Conservation (phyloP, 1,284 basidiomycete genomes). For the Ganoderma sinense region DNA sequence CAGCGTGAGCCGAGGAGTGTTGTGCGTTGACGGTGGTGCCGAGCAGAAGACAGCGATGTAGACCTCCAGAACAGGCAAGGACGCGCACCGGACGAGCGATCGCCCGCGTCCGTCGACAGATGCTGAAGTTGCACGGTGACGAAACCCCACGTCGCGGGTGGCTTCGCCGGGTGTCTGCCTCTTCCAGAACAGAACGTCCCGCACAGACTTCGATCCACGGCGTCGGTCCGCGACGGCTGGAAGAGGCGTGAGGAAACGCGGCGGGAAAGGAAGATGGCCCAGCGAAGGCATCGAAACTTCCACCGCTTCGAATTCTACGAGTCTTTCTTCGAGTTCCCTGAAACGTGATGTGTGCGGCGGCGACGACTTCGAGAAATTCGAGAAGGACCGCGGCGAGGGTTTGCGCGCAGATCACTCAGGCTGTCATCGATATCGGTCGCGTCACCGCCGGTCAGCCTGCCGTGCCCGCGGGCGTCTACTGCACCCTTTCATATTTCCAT, state of each 20-base stretch:
- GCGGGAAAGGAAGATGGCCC: not conserved
- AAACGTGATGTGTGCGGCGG: constrained; percentile 16
- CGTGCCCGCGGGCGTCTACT: not conserved
- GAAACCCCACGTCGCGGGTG: not conserved
- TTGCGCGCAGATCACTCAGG: constrained; percentile 16
- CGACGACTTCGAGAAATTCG: constrained; percentile 11
- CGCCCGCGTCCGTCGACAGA: not conserved
- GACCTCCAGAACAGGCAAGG: not conserved
- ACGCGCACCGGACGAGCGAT: not conserved
- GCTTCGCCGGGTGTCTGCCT: not conserved
- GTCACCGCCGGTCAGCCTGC: not conserved
- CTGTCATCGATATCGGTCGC: not conserved
- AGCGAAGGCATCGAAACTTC: not conserved
- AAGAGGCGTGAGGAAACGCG: not conserved
- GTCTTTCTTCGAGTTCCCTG: constrained; percentile 1
- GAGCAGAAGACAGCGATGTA: not conserved
- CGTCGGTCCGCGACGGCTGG: not conserved
- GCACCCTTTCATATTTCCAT: constrained; percentile 11
- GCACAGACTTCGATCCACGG: not conserved
- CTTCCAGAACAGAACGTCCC: constrained; percentile 4
- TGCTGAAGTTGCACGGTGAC: not conserved
- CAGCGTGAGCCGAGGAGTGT: not conserved
- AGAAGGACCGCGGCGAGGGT: constrained; percentile 4
- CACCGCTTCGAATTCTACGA: not conserved
- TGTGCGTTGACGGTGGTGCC: not conserved